These are phyloP conservation scores for Wickerhamomyces ciferrii DNA, from an alignment of 805 yeast species.

Conservation along the genomic window DNA sequence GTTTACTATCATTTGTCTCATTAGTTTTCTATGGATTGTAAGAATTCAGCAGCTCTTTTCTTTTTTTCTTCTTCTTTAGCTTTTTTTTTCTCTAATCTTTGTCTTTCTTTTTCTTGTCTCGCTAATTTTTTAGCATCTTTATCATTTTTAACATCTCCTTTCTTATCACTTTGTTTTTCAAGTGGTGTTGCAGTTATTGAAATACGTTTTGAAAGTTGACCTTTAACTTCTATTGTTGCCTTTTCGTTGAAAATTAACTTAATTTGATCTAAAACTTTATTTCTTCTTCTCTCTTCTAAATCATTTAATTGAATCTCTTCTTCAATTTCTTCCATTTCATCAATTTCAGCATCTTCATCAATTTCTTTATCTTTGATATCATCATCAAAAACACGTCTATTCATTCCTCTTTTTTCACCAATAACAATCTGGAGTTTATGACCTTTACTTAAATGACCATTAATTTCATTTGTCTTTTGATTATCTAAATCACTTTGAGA, in stretches of 20 bases:
- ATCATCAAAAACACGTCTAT: background rate
- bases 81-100: constrained; percentile 19
- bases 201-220: constrained; percentile 23
- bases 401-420: constrained; percentile 29
- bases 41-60: constrained; percentile 3
- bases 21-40: background rate
- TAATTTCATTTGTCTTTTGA: constrained; percentile 49
- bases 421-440: constrained; percentile 33
- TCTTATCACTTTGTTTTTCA: constrained; percentile 11
- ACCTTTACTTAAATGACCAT: constrained; percentile 38
- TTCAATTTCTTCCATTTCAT: constrained; percentile 14
- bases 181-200: constrained; percentile 20
- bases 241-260: constrained; percentile 21
- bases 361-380: constrained; percentile 4
- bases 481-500: constrained; percentile 44
- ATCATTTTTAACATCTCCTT: constrained; percentile 7
- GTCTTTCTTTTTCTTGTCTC: constrained; percentile 18
- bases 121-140: constrained; percentile 15
- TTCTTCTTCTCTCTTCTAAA: constrained; percentile 29
- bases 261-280: constrained; percentile 24
- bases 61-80: constrained; percentile 10
- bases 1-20: background rate
- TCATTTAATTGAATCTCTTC: constrained; percentile 8
- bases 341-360: constrained; percentile 7
- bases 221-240: constrained; percentile 22